Base-by-base conservation (phyloP, 75 land plant genomes). In the Isoetes taiwanensis region DNA sequence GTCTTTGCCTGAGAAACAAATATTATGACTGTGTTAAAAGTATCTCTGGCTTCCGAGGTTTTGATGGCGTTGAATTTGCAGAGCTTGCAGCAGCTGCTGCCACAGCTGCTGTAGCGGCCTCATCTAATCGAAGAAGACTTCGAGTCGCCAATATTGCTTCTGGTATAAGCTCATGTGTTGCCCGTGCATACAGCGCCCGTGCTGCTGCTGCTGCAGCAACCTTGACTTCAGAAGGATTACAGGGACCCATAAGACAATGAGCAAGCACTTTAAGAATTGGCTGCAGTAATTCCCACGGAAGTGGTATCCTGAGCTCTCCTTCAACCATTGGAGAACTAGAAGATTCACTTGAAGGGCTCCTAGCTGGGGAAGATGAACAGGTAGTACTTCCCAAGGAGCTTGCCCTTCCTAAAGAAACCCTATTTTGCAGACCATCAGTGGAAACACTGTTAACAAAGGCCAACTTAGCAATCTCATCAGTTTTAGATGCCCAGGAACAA, bases 241-340 rank as follows among this genome's bases (percentile, higher is more conserved):
- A 25, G 9, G 99, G 96, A 2, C 68, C 90, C 54, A 94, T 52
- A 28, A 94, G 66, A 54, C 99, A 94, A 54, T 94, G 99, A 28
- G 96, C 99, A 1, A 94, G 46, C 17, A 89, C 79, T 62, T 77
- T 89, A 54, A 94, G 30, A 28, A 78, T 43, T 2, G 99, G 99
- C 66, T 82, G 96, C 27, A 94, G 43, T 8, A 89, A 66, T 68
- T 94, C 99, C 91, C 86, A 80, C 0, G 86, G 84, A 0, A 94
- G 71, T 0, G 83, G 86, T 53, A 94, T 74, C 26, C 80, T 73
- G 0, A 57, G 31, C 6, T 72, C 82, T 42, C 65, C 56, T 9
- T 21, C 20, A 11, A 24, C 12, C n/a, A n/a, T n/a, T n/a, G n/a
- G n/a, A n/a, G n/a, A n/a, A n/a, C n/a, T n/a, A n/a, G n/a, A n/a